These are phyloP conservation scores for Guadua angustifolia DNA, from an alignment of 176 grass and related monocot species.

Conservation along the genomic window DNA sequence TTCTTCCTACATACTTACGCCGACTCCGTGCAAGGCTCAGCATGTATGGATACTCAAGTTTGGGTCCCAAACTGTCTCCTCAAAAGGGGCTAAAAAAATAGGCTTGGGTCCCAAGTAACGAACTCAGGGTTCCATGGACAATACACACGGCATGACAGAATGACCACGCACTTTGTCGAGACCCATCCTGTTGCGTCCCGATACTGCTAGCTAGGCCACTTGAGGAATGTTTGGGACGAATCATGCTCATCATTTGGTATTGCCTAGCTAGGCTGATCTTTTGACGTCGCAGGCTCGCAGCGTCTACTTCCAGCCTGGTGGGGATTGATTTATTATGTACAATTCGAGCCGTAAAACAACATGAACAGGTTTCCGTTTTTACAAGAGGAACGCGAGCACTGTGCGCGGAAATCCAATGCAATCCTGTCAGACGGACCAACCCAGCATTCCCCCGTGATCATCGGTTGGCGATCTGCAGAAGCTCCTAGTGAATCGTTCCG, in stretches of 20 bases:
- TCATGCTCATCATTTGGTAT: neutral
- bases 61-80: too few relatives aligned
- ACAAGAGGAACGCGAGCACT: neutral
- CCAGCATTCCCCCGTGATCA: neutral
- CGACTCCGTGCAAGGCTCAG: too few relatives aligned
- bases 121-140: too few relatives aligned
- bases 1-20: too few relatives aligned
- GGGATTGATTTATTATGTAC: slow-evolving; percentile 46
- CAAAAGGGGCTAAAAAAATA: too few relatives aligned
- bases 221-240: neutral
- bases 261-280: neutral
- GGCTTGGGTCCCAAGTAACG: too few relatives aligned
- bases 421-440: neutral
- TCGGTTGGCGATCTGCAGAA: neutral
- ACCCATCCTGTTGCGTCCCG: too few relatives aligned
- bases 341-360: slow-evolving; percentile 23
- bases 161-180: too few relatives aligned
- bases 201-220: too few relatives aligned
- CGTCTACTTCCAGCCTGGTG: neutral
- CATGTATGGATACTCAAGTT: too few relatives aligned
- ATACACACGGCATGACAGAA: too few relatives aligned
- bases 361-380: neutral
- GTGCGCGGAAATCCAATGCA: neutral
- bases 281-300: neutral
- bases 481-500: neutral